These are phyloP conservation scores for Penicillium ucsense DNA, from an alignment of 495 filamentous ascomycete genomes.

Conservation along the genomic window DNA sequence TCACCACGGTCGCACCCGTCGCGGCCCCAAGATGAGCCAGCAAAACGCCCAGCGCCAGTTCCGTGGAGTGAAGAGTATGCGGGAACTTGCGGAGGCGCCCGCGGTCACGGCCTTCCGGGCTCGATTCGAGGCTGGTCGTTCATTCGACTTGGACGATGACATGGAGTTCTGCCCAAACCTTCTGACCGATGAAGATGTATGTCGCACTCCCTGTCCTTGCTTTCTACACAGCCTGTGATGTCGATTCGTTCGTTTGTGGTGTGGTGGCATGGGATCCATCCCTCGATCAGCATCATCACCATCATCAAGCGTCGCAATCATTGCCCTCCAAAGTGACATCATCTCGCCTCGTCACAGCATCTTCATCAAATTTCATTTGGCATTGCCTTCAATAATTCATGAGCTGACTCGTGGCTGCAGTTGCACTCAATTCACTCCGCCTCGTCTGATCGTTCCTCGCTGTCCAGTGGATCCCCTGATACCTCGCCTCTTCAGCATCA, in stretches of 20 bases:
- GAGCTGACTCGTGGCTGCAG: constrained; percentile 29
- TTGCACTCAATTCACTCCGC: constrained; percentile 81
- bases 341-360: too few species aligned
- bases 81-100: constrained; percentile 74
- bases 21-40: constrained; percentile 71
- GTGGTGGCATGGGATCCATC: background rate
- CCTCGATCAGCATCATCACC: background rate
- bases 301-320: too few species aligned
- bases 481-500: constrained; percentile 79
- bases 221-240: background rate
- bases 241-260: background rate
- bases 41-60: constrained; percentile 82
- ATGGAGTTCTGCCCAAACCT: constrained; percentile 91
- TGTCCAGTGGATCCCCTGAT: constrained; percentile 89
- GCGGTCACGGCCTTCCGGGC: constrained; percentile 66
- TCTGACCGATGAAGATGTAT: constrained; percentile 92
- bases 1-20: constrained; percentile 80
- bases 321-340: too few species aligned
- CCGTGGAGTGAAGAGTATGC: constrained; percentile 71
- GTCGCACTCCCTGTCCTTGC: constrained; percentile 25
- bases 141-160: constrained; percentile 96
- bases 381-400: too few species aligned
- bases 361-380: too few species aligned
- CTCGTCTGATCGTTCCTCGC: constrained; percentile 82
- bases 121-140: constrained; percentile 82